Evolutionary conservation across 345 rosid genomes (phyloP).

Genomic region (Gynandropsis gynandra): DNA sequence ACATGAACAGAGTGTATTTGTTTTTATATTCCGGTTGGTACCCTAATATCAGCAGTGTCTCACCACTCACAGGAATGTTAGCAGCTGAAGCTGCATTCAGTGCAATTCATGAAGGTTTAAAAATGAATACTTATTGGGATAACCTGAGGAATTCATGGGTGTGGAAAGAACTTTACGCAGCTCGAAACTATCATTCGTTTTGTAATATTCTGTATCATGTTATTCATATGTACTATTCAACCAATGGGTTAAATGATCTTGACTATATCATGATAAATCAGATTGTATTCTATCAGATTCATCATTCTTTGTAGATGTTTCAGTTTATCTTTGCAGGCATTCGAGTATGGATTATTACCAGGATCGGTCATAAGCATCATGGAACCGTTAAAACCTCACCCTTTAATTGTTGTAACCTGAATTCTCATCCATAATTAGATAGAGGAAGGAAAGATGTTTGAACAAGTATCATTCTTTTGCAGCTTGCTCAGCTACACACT

Average conservation of each 20-base stretch:
- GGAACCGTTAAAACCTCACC: conserved; percentile 60
- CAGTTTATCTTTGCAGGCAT: conserved; percentile 45
- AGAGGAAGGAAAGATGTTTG: too few species aligned
- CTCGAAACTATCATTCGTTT: conserved; percentile 86
- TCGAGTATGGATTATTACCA: conserved; percentile 79
- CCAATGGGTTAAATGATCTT: too few species aligned
- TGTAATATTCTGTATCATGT: conserved; percentile 24
- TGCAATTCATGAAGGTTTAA: conserved; percentile 43
- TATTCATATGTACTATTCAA: background rate
- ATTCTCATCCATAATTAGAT: background rate
- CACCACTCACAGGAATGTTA: conserved; percentile 76
- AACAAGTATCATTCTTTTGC: conserved; percentile 27
- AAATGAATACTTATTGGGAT: conserved; percentile 71
- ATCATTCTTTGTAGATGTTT: background rate
- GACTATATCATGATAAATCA: too few species aligned
- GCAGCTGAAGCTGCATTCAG: conserved; percentile 92
- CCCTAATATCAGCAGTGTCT: conserved; percentile 15
- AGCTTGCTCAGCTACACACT: conserved; percentile 56
- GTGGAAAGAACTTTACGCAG: conserved; percentile 76
- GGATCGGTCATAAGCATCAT: conserved; percentile 70
- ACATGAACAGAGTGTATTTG: too few species aligned
- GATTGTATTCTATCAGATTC: background rate
- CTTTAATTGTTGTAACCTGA: background rate
- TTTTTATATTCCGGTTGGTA: too few species aligned
- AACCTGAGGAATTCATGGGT: conserved; percentile 69